Base-by-base conservation (phyloP, 2,329 filamentous ascomycete genomes). In the Furcasterigmium sp. region DNA sequence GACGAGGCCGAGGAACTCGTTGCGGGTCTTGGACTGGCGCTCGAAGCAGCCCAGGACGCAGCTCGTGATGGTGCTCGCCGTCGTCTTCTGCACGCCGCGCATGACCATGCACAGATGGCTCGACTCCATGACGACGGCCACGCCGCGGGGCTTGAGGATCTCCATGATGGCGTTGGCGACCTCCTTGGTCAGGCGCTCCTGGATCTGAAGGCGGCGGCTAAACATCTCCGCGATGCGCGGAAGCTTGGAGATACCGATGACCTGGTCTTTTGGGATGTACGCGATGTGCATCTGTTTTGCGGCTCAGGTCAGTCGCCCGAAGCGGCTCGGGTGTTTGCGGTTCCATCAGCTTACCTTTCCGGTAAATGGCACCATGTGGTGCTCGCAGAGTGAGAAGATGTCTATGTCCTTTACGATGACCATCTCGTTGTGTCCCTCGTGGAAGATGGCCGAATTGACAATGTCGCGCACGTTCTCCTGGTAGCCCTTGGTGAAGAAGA, bases 371-470 rank as follows among this genome's bases (percentile, higher is more conserved):
- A 98, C 91, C 61, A 98, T 77, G 61, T 98, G 93, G 63, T 98
- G 93, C 70, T 98, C 93, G 72, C 93, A 98, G 35, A 97, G 73
- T 51, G 86, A 91, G 65, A 90, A 95, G 11, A 97, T 80, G 61
- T 96, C 91, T 57, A 98, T 97, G 58, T 97, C 91, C 69, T 95
- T 95, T 46, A 98, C 89, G 56, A 97, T 95, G 23, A 98, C 91
- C 69, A 98, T 79, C 67, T 98, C 93, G 58, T 95, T 93, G 60
- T 97, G 91, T 49, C 91, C 89, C 63, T 97, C 93, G 57, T 95
- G 85, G 67, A 98, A 98, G 42, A 97, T 87, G 15, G 93, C 93
- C 44, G 84, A 80, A 62, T 97, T 97, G 49, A 97, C 87, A 52
- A 97, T 86, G 60, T 95, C 87, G 48, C 82, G 76, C 43, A 96